Percentiles rank a stretch among this genome's conserved stretches.
These are phyloP conservation scores for Sanghuangporus baumii DNA, from an alignment of 1,284 basidiomycete species.

Conservation along the genomic window DNA sequence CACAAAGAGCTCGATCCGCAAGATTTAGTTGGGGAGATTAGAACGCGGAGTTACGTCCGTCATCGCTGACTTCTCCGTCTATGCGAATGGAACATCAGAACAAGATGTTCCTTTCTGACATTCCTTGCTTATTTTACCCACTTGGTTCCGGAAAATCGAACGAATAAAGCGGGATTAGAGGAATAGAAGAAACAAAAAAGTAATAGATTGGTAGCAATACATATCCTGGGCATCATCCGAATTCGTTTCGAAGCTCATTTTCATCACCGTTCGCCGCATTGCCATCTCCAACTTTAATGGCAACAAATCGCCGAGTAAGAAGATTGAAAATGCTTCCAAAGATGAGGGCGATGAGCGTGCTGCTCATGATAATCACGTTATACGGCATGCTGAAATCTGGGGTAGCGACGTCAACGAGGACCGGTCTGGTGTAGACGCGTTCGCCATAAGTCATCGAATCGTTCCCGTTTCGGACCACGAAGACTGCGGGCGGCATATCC, in stretches of 20 bases:
- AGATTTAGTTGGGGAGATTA: neutral
- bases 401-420: constrained; percentile 87
- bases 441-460: constrained; percentile 17
- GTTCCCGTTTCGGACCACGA: constrained; percentile 33
- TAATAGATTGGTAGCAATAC: neutral
- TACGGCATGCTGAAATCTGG: constrained; percentile 99
- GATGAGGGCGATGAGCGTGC: constrained; percentile 85
- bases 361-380: constrained; percentile 96
- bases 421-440: constrained; percentile 73
- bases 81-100: constrained; percentile 37
- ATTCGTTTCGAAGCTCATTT: neutral
- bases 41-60: neutral
- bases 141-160: neutral
- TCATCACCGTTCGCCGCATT: neutral
- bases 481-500: constrained; percentile 82
- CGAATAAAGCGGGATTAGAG: neutral
- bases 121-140: neutral
- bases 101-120: neutral
- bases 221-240: neutral
- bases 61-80: neutral
- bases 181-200: neutral
- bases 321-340: constrained; percentile 92
- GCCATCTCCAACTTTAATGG: constrained; percentile 29
- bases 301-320: constrained; percentile 74
- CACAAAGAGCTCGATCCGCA: neutral